Base-by-base conservation (phyloP, 192 early-diverging fungal genomes). In the Fimicolochytrium jonesii region DNA sequence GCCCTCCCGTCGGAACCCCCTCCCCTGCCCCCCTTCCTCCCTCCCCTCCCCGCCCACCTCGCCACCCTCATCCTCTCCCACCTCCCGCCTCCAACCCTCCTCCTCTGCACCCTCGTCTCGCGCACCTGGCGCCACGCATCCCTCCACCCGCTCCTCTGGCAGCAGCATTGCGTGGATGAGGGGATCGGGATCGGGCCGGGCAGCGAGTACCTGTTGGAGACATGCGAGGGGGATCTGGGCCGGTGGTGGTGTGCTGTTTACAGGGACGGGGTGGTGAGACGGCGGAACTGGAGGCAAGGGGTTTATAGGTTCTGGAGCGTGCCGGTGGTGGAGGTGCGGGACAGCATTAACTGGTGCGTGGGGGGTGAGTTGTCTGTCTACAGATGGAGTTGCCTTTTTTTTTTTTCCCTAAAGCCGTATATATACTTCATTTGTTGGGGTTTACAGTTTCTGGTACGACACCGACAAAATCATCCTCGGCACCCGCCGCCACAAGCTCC, bases 231-330 rank as follows among this genome's bases (percentile, higher is more conserved):
- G 2, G 57, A 59, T 45, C 37, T 4, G 6, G 20, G 28, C 3
- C 23, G 18, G 0, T 59, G 39, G 41, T 71, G 69, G 69, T 67
- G 60, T 33, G 69, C 66, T 34, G 64, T 71, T 11, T 71, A 65
- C 41, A 18, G 49, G 28, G 43, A 61, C 46, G 28, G 39, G 17
- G 18, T 41, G 5, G 31, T 43, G 23, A 17, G 49, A 10, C 45
- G 34, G 33, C 22, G 44, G 26, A 71, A 71, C 37, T 67, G 69
- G 64, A 31, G 22, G 32, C 6, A 6, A 28, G 69, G 57, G 29
- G 37, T 7, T 15, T 71, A 31, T 36, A 26, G 7, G 3, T 23
- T 71, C 2, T 30, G 31, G 22, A 43, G 47, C 37, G 29, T 61
- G 15, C 39, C 39, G 13, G 51, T 71, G 18, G 62, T 65, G 20